These are phyloP conservation scores for Colletotrichum sp. DNA, from an alignment of 2,329 filamentous ascomycete genomes.

Conservation along the genomic window DNA sequence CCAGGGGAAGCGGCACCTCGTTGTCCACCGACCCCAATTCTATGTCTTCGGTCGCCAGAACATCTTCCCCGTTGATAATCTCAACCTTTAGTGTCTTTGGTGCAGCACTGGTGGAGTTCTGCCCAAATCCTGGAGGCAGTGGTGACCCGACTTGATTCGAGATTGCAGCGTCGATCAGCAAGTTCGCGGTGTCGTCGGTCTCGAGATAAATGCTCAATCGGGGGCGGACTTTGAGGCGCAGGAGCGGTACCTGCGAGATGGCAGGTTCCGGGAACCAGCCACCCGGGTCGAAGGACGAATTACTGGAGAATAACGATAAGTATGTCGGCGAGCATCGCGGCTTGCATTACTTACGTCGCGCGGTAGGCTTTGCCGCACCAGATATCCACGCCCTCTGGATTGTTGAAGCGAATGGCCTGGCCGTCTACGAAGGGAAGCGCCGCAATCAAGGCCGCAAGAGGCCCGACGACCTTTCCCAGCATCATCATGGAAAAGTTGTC, in stretches of 20 bases:
- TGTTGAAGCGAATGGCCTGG: constrained; percentile 13
- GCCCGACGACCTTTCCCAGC: neutral
- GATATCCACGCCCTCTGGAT: constrained; percentile 13
- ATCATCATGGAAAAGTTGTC: neutral
- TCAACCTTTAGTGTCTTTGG: constrained; percentile 40
- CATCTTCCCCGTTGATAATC: constrained; percentile 28
- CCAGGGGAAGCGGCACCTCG: constrained; percentile 42
- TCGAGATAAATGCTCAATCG: constrained; percentile 52
- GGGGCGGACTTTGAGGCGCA: constrained; percentile 49
- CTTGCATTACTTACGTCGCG: neutral
- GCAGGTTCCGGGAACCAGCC: constrained; percentile 44
- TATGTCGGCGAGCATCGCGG: neutral
- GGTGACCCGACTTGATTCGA: constrained; percentile 44
- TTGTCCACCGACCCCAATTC: constrained; percentile 37
- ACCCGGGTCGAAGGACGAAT: constrained; percentile 48
- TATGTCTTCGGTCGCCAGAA: constrained; percentile 38
- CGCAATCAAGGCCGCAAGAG: neutral
- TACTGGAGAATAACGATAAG: constrained; percentile 21
- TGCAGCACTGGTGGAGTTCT: constrained; percentile 24
- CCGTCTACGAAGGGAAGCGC: neutral
- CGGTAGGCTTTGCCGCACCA: constrained; percentile 19
- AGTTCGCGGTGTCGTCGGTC: constrained; percentile 42
- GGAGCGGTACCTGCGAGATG: constrained; percentile 33
- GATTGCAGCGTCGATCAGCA: constrained; percentile 47
- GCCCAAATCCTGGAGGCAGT: constrained; percentile 28